Percentiles rank a stretch among this genome's conserved stretches.
Conservation (phyloP, 225 moss, liverwort and hornwort species). For the Polytrichum commune region DNA sequence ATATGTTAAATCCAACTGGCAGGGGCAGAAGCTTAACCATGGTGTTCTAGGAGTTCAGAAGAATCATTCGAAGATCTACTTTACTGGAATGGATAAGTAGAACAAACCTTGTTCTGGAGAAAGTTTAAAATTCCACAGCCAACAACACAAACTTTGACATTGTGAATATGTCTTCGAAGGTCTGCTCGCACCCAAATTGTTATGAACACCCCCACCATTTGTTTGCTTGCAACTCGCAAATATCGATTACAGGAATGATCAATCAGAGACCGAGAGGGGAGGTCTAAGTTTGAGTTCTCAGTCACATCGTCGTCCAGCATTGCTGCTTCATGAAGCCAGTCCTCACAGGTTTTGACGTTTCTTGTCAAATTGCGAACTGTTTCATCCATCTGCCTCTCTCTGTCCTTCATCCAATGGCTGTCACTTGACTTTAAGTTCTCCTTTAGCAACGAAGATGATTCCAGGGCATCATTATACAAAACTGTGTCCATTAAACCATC, state of each 20-base stretch:
- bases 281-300: conserved; percentile 25
- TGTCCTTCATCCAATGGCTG: conserved; percentile 16
- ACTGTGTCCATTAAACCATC: conserved; percentile 30
- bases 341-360: conserved; percentile 41
- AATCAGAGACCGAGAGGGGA: conserved; percentile 18
- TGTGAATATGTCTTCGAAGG: conserved; percentile 52
- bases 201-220: conserved; percentile 94
- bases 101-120: conserved; percentile 78
- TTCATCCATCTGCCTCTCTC: conserved; percentile 8
- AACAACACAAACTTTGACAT: conserved; percentile 49
- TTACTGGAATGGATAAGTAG: not conserved
- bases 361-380: conserved; percentile 16
- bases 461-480: conserved; percentile 23
- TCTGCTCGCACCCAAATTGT: conserved; percentile 84
- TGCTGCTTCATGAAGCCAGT: conserved; percentile 45
- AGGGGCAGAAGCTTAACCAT: no score
- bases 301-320: conserved; percentile 27
- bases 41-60: no score
- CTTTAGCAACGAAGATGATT: conserved; percentile 29
- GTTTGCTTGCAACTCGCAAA: conserved; percentile 86
- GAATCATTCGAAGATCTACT: no score
- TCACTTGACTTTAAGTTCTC: conserved; percentile 29
- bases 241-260: conserved; percentile 37
- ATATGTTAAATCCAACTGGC: no score
- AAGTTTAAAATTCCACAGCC: conserved; percentile 91